Evolutionary conservation across 192 early-diverging fungal genomes (phyloP), one percentile per base, ranked within the genome.

Genomic region (Linnemannia elongata): DNA sequence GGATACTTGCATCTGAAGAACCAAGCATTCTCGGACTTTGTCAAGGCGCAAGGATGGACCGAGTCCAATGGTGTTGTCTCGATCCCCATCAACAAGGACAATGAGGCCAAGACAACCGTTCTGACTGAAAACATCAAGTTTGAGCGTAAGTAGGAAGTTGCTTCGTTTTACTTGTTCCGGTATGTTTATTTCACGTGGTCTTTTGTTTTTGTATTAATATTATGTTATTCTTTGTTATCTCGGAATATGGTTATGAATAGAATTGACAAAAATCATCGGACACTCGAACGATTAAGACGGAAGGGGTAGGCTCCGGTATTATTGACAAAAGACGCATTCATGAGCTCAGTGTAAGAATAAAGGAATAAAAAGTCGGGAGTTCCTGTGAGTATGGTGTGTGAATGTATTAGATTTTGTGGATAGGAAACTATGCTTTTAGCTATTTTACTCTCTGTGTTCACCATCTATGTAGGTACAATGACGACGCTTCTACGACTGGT

Each of bases 121-220:
- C 94, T 97, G 74, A 94, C 92, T 87, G 97, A 99, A 83, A 95
- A 91, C 84, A 94, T 99, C 87, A 95, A 94, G 82, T 98, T 98
- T 91, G 97, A 96, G 78, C 94, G 89, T 90, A 88, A 18, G 49
- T 1, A 18, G 18, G 18, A 52, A 52, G 17, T 20, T 6, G 1
- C 6, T 20, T 52, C 49, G 20, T 52, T 4, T n/a, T 85, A 57
- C 5, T 9, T 15, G 0, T 36, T 7, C 41, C 49, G 20, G 10
- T 22, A n/a, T 33, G 57, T 57, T 68, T 36, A 54, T 30, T 13
- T 36, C 8, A 4, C 7, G 35, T 22, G 13, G 20, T 4, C 22
- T 9, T 15, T 42, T 39, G 39, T 52, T 69, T 33, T 44, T 66
- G 42, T 76, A 12, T 66, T 72, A 45, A 45, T 13, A 45, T 73